These are phyloP conservation scores for Albifimbria verrucaria DNA, from an alignment of 2,329 filamentous ascomycete genomes.

Conservation along the genomic window DNA sequence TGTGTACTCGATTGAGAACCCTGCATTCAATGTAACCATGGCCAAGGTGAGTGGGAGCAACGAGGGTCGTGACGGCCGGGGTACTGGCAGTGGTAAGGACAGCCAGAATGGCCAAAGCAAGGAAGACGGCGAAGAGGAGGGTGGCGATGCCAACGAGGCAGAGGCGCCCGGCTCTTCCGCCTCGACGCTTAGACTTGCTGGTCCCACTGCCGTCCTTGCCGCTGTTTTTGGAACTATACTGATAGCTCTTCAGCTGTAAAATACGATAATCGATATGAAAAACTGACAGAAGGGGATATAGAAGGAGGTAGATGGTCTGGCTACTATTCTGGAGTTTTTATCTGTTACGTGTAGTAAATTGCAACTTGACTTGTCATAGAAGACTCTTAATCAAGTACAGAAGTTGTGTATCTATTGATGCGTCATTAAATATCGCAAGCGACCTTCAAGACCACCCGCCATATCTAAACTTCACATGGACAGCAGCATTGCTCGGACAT, in stretches of 20 bases:
- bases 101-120: neutral
- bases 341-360: no score
- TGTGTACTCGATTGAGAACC: conserved; percentile 14
- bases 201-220: neutral
- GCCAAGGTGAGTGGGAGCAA: conserved; percentile 19
- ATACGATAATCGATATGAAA: no score
- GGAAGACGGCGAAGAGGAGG: neutral
- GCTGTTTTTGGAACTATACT: neutral
- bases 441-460: no score
- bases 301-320: no score
- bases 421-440: no score
- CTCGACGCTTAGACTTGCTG: neutral
- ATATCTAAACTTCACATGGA: no score
- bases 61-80: neutral
- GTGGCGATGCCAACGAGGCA: neutral
- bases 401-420: no score
- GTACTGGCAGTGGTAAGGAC: neutral
- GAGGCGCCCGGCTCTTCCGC: neutral
- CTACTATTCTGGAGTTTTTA: no score
- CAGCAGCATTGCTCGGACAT: neutral
- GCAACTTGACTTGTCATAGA: no score
- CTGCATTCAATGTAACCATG: conserved; percentile 23
- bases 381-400: no score
- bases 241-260: neutral
- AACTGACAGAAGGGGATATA: no score